Evolutionary conservation across 805 yeast genomes (phyloP).

Genomic region (Wickerhamiella kurtzmanii): DNA sequence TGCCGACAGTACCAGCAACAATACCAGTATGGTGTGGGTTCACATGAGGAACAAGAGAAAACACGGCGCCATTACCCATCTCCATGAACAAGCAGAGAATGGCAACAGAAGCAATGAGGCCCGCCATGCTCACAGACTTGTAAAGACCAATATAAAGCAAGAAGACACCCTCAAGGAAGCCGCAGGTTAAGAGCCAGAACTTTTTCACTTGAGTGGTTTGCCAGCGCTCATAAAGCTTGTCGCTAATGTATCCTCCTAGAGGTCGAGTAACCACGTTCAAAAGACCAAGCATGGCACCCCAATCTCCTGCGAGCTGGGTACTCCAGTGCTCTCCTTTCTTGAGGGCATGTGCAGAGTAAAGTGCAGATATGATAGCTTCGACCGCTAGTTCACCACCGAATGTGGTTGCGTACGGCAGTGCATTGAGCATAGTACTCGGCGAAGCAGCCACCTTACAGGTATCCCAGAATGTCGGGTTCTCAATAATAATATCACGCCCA

Average conservation of each 20-base stretch:
- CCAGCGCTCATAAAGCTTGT: conserved; percentile 22
- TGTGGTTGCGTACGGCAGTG: conserved; percentile 11
- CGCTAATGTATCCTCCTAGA: conserved; percentile 16
- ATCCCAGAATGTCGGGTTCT: conserved; percentile 6
- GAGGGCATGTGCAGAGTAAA: conserved; percentile 11
- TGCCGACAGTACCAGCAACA: conserved; percentile 29
- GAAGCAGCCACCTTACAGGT: conserved; percentile 7
- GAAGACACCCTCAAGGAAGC: conserved; percentile 26
- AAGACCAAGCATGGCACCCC: conserved; percentile 15
- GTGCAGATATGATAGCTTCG: conserved; percentile 10
- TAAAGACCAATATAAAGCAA: conserved; percentile 27
- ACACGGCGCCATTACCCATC: conserved; percentile 30
- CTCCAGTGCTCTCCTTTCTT: conserved; percentile 8
- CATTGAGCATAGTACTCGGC: conserved; percentile 7
- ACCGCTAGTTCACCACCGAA: conserved; percentile 16
- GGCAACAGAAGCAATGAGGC: conserved; percentile 24
- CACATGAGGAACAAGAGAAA: conserved; percentile 27
- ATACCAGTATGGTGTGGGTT: conserved; percentile 28
- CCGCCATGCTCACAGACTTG: conserved; percentile 21
- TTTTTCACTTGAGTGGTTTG: conserved; percentile 25
- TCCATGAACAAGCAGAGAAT: conserved; percentile 28
- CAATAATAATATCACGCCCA: conserved; percentile 6
- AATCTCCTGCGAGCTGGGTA: conserved; percentile 8
- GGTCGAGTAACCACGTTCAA: conserved; percentile 14
- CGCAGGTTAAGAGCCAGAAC: conserved; percentile 24